phyloP scores from a whole-genome alignment of 208 protist species.

The Trypanosoma lewisi region DNA sequence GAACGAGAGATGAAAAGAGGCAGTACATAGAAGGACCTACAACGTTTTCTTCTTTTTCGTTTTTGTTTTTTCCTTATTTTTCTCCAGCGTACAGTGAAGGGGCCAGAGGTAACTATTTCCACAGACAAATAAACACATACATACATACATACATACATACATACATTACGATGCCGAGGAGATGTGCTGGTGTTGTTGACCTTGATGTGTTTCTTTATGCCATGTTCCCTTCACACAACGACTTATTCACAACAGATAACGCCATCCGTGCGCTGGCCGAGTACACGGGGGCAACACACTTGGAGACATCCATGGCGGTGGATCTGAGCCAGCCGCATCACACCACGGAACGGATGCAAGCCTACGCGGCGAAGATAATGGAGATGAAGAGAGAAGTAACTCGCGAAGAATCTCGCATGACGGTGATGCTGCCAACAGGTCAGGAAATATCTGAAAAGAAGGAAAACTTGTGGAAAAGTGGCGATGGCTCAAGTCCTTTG shows the following conservation, averaged over 20 bases:
- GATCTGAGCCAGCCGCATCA: slow-evolving; percentile 7
- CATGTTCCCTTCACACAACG: slow-evolving; percentile 14
- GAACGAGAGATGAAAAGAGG: too few species aligned
- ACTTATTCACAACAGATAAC: slow-evolving; percentile 14
- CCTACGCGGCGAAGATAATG: slow-evolving; percentile 6
- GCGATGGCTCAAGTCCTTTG: slow-evolving; percentile 5
- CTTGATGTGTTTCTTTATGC: slow-evolving; percentile 21
- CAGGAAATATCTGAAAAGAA: not conserved
- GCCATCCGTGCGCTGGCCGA: slow-evolving; percentile 19
- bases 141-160: slow-evolving; percentile 7
- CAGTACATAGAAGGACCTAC: too few species aligned
- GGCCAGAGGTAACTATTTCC: not conserved
- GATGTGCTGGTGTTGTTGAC: not conserved
- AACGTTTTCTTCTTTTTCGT: not conserved
- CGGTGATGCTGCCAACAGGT: slow-evolving; percentile 12
- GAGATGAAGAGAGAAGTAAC: not conserved
- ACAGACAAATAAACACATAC: not conserved
- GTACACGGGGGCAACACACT: slow-evolving; percentile 15
- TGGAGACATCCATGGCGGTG: slow-evolving; percentile 12
- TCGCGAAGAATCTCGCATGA: slow-evolving; percentile 11
- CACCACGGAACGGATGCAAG: slow-evolving; percentile 14
- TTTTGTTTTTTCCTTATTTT: too few species aligned
- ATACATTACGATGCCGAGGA: slow-evolving; percentile 1
- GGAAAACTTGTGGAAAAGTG: slow-evolving; percentile 15
- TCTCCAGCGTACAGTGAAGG: too few species aligned